phyloP scores from a whole-genome alignment of 2,329 filamentous ascomycete species.

The Fusarium penzigii region DNA sequence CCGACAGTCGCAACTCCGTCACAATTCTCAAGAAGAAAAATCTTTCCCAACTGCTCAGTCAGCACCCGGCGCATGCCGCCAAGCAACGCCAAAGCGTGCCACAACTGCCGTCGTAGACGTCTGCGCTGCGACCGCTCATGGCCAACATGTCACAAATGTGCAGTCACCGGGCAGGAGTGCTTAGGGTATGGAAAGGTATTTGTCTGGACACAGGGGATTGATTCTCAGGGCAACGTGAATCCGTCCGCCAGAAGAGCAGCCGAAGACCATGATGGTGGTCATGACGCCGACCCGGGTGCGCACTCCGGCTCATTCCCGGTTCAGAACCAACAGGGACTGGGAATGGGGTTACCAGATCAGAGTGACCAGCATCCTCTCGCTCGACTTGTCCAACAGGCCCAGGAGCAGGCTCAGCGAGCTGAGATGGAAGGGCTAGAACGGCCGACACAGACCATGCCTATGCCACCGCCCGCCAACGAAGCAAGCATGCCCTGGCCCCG shows the following conservation, averaged over 20 bases:
- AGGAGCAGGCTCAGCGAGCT: constrained; percentile 7
- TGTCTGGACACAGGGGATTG: constrained; percentile 58
- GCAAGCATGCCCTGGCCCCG: constrained; percentile 20
- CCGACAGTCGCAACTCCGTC: not conserved
- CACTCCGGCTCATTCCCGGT: constrained; percentile 5
- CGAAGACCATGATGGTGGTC: constrained; percentile 20
- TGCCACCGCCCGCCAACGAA: constrained; percentile 8
- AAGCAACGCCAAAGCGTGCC: constrained; percentile 50
- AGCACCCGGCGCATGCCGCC: constrained; percentile 36
- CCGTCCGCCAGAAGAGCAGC: constrained; percentile 27
- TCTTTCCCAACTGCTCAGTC: constrained; percentile 24
- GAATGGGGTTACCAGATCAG: constrained; percentile 9
- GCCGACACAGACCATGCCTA: not conserved
- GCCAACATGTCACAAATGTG: constrained; percentile 61
- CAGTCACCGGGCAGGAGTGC: constrained; percentile 55
- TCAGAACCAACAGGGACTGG: not conserved
- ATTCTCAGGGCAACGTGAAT: constrained; percentile 48
- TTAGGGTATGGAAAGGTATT: constrained; percentile 63
- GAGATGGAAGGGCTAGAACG: constrained; percentile 15
- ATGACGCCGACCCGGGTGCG: constrained; percentile 8
- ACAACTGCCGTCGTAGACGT: constrained; percentile 62
- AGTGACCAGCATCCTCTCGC: constrained; percentile 23
- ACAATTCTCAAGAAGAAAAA: too few species aligned
- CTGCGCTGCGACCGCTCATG: constrained; percentile 63
- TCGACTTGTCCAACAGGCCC: constrained; percentile 13